A percentile compares a stretch with the other conserved stretches of the same genome.
Conservation (phyloP, 306 rosid species). For the Morella rubra region DNA sequence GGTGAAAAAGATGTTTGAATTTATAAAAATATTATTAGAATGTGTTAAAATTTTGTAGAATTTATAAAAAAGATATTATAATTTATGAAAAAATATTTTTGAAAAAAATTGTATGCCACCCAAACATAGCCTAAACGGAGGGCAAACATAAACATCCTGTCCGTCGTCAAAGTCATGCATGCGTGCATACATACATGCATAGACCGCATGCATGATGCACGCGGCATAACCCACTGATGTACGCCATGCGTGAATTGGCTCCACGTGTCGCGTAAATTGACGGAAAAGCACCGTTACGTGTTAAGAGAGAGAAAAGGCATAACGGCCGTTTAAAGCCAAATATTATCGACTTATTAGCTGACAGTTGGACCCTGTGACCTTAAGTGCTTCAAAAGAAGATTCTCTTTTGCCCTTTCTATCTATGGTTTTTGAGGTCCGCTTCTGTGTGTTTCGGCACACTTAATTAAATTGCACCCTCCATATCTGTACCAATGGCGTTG, state of each 20-base stretch:
- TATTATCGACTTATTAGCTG: conserved; percentile 24
- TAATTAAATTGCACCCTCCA: background rate
- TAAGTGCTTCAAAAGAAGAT: conserved; percentile 35
- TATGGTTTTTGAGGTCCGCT: conserved; percentile 17
- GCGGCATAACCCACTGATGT: conserved; percentile 8
- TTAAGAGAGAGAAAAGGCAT: background rate
- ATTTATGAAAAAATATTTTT: no score
- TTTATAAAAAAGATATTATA: no score
- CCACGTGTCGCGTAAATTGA: conserved; percentile 24
- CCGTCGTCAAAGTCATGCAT: conserved; percentile 15
- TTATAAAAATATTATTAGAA: no score
- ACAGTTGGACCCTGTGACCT: conserved; percentile 34
- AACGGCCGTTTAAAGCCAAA: conserved; percentile 39
- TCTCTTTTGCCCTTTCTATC: conserved; percentile 15
- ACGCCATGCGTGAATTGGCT: conserved; percentile 24
- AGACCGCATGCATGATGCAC: background rate
- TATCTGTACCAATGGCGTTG: background rate
- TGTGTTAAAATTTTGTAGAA: no score
- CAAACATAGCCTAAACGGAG: no score
- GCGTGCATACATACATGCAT: background rate
- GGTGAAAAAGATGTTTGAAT: no score
- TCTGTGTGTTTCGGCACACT: background rate
- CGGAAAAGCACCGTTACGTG: conserved; percentile 33
- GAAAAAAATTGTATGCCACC: no score
- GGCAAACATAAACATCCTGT: conserved; percentile 20